These are phyloP conservation scores for Sonneratia alba DNA, from an alignment of 345 rosid genomes.

Conservation along the genomic window DNA sequence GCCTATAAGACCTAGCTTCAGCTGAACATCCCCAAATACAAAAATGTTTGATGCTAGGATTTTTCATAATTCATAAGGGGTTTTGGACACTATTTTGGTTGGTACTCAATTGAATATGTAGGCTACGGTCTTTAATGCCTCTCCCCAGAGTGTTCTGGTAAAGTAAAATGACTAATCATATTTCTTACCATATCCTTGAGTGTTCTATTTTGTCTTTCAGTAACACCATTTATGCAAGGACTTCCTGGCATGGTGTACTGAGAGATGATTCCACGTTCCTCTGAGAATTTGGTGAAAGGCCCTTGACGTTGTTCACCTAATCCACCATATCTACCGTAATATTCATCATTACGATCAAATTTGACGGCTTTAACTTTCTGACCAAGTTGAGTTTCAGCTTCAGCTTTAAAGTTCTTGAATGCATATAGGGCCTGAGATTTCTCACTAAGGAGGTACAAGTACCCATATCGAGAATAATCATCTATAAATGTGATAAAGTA, in stretches of 20 bases:
- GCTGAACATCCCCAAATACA: neutral
- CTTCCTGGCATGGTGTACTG: neutral
- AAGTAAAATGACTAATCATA: conserved; percentile 7
- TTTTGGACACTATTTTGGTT: neutral
- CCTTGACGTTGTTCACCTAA: neutral
- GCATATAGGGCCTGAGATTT: too few species aligned
- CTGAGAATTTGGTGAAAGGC: neutral
- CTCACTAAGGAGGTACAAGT: too few species aligned
- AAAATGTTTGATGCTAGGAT: neutral
- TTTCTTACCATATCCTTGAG: conserved; percentile 1
- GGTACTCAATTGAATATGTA: neutral
- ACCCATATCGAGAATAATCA: too few species aligned
- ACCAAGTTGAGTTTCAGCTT: too few species aligned
- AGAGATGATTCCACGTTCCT: conserved; percentile 2
- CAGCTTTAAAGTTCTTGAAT: too few species aligned
- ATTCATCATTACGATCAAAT: too few species aligned
- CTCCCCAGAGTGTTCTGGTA: conserved; percentile 3
- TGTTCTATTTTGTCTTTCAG: neutral
- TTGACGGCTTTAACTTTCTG: too few species aligned
- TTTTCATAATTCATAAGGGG: neutral
- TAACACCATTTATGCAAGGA: conserved; percentile 2
- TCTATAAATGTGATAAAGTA: too few species aligned
- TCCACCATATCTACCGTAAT: too few species aligned
- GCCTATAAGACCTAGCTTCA: neutral
- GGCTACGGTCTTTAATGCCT: neutral